Evolutionary conservation across 768 basidiomycete species (phyloP), one percentile per base, ranked within the genome.

Genomic region (Boletus barrowsii): DNA sequence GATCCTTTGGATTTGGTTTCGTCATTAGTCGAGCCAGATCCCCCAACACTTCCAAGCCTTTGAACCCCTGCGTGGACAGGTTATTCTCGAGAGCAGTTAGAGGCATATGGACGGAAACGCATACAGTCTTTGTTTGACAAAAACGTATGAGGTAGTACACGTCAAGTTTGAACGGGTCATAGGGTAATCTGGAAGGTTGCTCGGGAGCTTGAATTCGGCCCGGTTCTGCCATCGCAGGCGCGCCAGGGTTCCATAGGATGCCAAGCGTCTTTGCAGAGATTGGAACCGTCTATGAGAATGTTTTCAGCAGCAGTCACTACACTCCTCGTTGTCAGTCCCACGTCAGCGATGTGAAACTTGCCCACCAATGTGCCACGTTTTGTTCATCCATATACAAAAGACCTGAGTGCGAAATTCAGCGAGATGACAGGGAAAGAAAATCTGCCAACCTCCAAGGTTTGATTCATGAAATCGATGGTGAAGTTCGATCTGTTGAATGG

Each of bases 381-480:
- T 67, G 64, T 10, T 64, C 24, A 44, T 76, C 74, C 43, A 76
- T 68, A 43, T 72, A 76, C 14, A 59, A 58, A 1, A 75, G 51
- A 2, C 72, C 73, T 74, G 17, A 4, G 11, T 0, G 1, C 3
- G 3, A n/a, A 0, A 17, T 11, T 60, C 3, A 60, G 32, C 2
- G 13, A 3, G 2, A 4, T n/a, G 3, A 22, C 18, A 15, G 22
- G 22, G 22, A 22, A 22, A 22, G 22, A 22, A 4, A 3, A n/a
- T n/a, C 20, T 24, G 33, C 40, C 32, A 3, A 55, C 71, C 37
- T 71, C 68, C 1, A 71, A 53, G 1, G 65, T 58, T 37, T 69
- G 68, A 5, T 54, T 51, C 26, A 67, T 53, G 42, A 69, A 72
- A n/a, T 68, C 67, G 4, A 68, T 15, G 3, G 62, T 58, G 44